Conservation (phyloP, 2,329 filamentous ascomycete species). For the Talaromyces albobiverticillius region DNA sequence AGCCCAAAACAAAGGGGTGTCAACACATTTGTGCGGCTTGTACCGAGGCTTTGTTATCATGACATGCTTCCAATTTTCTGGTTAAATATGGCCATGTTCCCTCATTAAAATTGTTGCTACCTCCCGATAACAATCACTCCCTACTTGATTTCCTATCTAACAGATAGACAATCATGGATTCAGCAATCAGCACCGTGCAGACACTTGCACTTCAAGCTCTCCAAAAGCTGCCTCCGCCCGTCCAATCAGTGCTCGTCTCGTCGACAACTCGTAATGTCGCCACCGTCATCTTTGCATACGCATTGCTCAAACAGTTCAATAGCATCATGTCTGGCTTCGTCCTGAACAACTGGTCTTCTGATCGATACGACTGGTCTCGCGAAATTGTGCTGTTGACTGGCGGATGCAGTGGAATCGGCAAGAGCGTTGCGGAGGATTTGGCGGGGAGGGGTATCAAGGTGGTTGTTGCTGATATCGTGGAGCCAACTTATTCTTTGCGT, state of each 20-base stretch:
- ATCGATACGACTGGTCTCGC: slow-evolving; percentile 28
- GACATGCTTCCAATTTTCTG: too few relatives aligned
- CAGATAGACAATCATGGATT: not conserved
- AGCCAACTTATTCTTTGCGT: slow-evolving; percentile 31
- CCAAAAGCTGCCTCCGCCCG: slow-evolving; percentile 24
- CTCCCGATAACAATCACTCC: too few relatives aligned
- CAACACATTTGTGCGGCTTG: too few relatives aligned
- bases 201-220: not conserved
- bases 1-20: too few relatives aligned
- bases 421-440: slow-evolving; percentile 33
- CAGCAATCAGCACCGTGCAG: too few relatives aligned
- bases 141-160: too few relatives aligned
- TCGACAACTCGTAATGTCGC: slow-evolving; percentile 28
- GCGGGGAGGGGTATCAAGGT: slow-evolving; percentile 28
- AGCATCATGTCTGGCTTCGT: slow-evolving; percentile 19
- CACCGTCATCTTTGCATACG: slow-evolving; percentile 22
- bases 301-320: slow-evolving; percentile 28
- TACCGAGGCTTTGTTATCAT: too few relatives aligned
- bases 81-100: too few relatives aligned
- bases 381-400: slow-evolving; percentile 38
- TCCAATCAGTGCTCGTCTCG: slow-evolving; percentile 25
- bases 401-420: slow-evolving; percentile 38
- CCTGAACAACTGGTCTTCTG: slow-evolving; percentile 24
- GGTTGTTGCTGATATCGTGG: slow-evolving; percentile 36
- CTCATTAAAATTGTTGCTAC: too few relatives aligned